Percentiles rank a stretch among this genome's conserved stretches.
Conservation (phyloP, 2,329 filamentous ascomycete genomes). For the Curvularia verruculosa region DNA sequence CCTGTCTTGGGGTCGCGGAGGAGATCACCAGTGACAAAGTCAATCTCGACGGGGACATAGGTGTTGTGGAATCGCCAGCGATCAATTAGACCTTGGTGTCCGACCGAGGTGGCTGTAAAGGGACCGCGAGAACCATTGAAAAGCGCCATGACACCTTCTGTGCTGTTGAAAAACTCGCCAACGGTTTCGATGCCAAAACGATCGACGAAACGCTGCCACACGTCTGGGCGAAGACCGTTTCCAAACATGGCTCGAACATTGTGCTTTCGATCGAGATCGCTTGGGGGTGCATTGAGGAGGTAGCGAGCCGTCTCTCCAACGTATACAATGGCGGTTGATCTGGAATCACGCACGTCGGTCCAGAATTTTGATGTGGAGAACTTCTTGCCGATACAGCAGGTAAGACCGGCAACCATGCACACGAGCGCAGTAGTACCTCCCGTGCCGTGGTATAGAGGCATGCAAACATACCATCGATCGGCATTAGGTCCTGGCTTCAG, state of each 20-base stretch:
- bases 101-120: constrained; percentile 68
- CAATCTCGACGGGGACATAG: constrained; percentile 71
- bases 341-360: constrained; percentile 70
- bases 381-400: constrained; percentile 67
- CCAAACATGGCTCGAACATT: constrained; percentile 66
- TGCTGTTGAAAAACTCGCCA: constrained; percentile 78
- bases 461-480: constrained; percentile 76
- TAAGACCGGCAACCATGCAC: constrained; percentile 62
- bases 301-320: constrained; percentile 80
- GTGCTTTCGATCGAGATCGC: constrained; percentile 66
- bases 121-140: constrained; percentile 65
- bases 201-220: constrained; percentile 69
- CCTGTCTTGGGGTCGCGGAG: constrained; percentile 70
- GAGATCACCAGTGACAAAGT: constrained; percentile 71
- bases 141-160: constrained; percentile 71
- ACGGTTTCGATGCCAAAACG: constrained; percentile 68
- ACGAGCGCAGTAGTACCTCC: constrained; percentile 66
- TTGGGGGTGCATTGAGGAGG: constrained; percentile 69
- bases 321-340: constrained; percentile 75
- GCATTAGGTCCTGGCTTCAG: constrained; percentile 49
- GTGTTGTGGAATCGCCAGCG: constrained; percentile 60
- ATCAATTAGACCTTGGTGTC: constrained; percentile 70
- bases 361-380: constrained; percentile 76
- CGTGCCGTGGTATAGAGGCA: constrained; percentile 80
- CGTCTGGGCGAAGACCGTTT: constrained; percentile 71